Conservation (phyloP, 352 stramenopile species). For the Pythium utonaiense region DNA sequence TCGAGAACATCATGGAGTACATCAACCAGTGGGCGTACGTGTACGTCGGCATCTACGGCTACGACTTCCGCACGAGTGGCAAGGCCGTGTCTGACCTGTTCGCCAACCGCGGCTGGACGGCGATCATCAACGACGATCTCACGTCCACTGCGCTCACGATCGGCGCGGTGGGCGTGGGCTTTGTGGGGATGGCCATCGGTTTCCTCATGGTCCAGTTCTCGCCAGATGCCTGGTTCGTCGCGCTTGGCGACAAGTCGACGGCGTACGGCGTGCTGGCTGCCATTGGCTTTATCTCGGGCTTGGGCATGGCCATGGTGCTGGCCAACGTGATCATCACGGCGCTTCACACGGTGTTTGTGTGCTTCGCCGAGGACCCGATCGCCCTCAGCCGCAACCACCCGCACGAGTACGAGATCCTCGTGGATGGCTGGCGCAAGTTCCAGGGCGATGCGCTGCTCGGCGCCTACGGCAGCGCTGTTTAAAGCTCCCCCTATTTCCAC, state of each 20-base stretch:
- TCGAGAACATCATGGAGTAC: constrained; percentile 87
- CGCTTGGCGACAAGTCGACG: constrained; percentile 39
- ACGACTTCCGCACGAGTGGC: constrained; percentile 78
- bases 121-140: constrained; percentile 89
- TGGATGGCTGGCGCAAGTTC: constrained; percentile 78
- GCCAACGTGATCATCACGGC: constrained; percentile 80
- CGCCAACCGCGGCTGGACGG: constrained; percentile 80
- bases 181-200: constrained; percentile 68
- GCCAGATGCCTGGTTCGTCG: constrained; percentile 51
- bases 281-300: constrained; percentile 76
- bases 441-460: constrained; percentile 66
- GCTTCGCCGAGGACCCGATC: constrained; percentile 84
- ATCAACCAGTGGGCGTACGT: constrained; percentile 90
- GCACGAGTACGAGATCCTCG: constrained; percentile 73
- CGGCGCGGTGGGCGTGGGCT: constrained; percentile 73
- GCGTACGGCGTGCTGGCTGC: constrained; percentile 54
- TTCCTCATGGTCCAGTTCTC: constrained; percentile 69
- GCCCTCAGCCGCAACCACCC: constrained; percentile 82
- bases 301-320: constrained; percentile 83
- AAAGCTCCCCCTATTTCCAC: constrained; percentile 20
- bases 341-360: constrained; percentile 86
- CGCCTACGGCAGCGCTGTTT: constrained; percentile 69
- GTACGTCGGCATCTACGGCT: constrained; percentile 89
- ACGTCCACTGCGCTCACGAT: constrained; percentile 80
- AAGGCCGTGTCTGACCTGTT: constrained; percentile 89